Evolutionary conservation across 768 basidiomycete genomes (phyloP).

Genomic region (Suillus decipiens): DNA sequence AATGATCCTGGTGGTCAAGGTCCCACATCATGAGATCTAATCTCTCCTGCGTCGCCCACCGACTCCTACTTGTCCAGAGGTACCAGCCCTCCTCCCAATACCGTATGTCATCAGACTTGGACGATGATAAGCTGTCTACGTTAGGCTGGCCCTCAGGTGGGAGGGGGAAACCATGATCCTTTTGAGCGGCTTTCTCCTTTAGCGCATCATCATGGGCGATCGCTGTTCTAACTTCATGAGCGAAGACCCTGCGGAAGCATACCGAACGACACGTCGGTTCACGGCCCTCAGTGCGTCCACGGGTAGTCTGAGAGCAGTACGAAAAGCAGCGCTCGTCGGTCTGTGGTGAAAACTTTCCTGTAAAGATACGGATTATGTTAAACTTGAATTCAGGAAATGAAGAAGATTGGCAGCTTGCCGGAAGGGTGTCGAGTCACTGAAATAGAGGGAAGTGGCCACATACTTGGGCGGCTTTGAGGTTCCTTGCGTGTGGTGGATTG

Average conservation of each 20-base stretch:
- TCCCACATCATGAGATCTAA: conserved; percentile 59
- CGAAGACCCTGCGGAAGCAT: conserved; percentile 66
- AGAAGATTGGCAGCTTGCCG: conserved; percentile 19
- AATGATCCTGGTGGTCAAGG: conserved; percentile 50
- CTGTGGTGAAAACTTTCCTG: conserved; percentile 59
- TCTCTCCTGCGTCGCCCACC: conserved; percentile 55
- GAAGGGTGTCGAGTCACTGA: conserved; percentile 26
- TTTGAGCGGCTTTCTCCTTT: conserved; percentile 44
- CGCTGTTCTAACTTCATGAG: conserved; percentile 64
- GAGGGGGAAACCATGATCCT: conserved; percentile 56
- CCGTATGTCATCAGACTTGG: conserved; percentile 41
- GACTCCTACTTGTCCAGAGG: conserved; percentile 62
- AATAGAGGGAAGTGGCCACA: conserved; percentile 21
- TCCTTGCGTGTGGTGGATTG: conserved; percentile 8
- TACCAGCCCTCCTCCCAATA: conserved; percentile 81
- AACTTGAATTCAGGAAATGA: not conserved
- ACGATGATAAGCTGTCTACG: conserved; percentile 21
- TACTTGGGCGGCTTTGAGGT: conserved; percentile 6
- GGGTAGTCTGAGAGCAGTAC: conserved; percentile 59
- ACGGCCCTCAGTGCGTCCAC: conserved; percentile 49
- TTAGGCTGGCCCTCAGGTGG: conserved; percentile 64
- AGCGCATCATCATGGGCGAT: conserved; percentile 33
- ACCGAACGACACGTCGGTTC: conserved; percentile 59
- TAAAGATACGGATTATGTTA: conserved; percentile 7
- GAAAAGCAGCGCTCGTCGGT: conserved; percentile 67